These are phyloP conservation scores for Chaetomium cochliodes DNA, from an alignment of 495 filamentous ascomycete species.

Conservation along the genomic window DNA sequence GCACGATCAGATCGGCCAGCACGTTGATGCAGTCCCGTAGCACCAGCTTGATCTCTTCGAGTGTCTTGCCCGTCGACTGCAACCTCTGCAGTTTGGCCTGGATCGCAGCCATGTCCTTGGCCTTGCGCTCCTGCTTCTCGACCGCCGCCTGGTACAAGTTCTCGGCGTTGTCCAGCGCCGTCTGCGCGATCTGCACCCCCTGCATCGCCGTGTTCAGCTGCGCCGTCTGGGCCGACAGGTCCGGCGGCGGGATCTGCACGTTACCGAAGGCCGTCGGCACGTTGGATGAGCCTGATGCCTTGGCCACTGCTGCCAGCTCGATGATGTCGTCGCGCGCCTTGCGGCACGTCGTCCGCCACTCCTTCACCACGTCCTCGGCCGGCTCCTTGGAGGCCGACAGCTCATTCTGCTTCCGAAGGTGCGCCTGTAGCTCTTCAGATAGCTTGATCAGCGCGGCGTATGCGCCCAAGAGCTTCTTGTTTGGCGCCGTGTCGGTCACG, in stretches of 20 bases:
- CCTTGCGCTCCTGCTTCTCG: slow-evolving; percentile 6
- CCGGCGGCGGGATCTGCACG: not conserved
- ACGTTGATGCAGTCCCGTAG: slow-evolving; percentile 8
- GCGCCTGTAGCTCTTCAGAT: not conserved
- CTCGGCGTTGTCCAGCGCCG: slow-evolving; percentile 1
- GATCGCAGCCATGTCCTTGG: slow-evolving; percentile 1
- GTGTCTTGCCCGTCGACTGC: not conserved
- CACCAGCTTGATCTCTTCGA: slow-evolving; percentile 12
- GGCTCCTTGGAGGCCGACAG: not conserved
- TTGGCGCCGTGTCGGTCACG: not conserved
- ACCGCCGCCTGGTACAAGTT: not conserved
- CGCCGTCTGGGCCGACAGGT: slow-evolving; percentile 3
- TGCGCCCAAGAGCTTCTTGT: not conserved
- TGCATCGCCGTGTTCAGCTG: slow-evolving; percentile 7
- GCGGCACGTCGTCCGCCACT: not conserved
- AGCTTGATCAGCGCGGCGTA: not conserved
- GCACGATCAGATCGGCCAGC: slow-evolving; percentile 5
- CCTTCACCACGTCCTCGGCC: not conserved
- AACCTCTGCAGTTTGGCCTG: slow-evolving; percentile 6
- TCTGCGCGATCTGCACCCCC: slow-evolving; percentile 1
- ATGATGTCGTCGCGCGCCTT: not conserved
- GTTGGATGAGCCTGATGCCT: not conserved
- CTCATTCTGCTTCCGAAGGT: slow-evolving; percentile 4
- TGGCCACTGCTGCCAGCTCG: not conserved
- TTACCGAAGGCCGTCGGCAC: not conserved